phyloP scores from a whole-genome alignment of 345 rosid genomes.

The Eucalyptus polyanthemos region DNA sequence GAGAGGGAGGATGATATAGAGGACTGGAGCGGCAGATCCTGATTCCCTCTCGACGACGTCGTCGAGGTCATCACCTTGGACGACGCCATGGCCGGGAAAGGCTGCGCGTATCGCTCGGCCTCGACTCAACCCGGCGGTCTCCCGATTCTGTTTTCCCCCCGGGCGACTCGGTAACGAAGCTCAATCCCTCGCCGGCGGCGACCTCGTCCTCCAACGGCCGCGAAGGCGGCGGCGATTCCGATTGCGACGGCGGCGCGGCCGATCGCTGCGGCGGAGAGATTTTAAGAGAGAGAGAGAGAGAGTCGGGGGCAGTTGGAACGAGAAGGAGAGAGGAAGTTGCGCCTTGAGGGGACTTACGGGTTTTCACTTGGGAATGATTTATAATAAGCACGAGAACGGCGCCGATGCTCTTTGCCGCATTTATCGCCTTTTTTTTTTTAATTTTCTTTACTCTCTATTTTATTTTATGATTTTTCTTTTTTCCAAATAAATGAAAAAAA shows the following conservation, averaged over 20 bases:
- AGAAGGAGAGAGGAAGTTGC: background rate
- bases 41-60: constrained; percentile 28
- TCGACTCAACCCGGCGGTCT: background rate
- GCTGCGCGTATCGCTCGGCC: background rate
- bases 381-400: background rate
- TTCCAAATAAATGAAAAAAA: background rate
- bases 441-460: background rate
- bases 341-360: background rate
- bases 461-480: background rate
- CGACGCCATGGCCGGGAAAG: constrained; percentile 22
- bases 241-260: background rate
- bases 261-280: background rate
- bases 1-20: constrained; percentile 29
- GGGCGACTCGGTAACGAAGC: background rate
- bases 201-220: background rate
- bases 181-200: background rate
- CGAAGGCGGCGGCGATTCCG: background rate
- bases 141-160: background rate
- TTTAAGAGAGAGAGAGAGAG: background rate
- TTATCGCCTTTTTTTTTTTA: background rate
- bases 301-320: background rate
- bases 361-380: background rate
- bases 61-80: constrained; percentile 33
- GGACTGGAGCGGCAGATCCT: constrained; percentile 37
- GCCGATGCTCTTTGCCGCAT: background rate